Evolutionary conservation across 306 rosid genomes (phyloP), one percentile per base, ranked within the genome.

Genomic region (Adenanthera pavonina): DNA sequence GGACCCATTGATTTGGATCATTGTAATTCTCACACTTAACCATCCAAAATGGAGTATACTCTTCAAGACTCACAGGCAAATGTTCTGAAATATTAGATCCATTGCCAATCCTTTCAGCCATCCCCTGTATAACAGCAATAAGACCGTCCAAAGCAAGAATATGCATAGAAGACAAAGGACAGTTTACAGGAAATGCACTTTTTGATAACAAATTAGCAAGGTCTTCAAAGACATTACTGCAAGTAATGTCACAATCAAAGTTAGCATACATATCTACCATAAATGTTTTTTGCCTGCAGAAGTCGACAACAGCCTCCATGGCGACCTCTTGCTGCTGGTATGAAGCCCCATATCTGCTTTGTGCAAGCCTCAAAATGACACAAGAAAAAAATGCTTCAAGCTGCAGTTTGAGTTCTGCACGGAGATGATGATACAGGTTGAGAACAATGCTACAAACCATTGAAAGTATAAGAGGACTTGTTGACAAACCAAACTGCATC

Each of bases 291-390:
- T 93, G 99, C 87, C 98, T 83, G 86, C 98, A 93, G 87, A 93
- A 91, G 85, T 93, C 98, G 30, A 93, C 98, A 61, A 93, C 94
- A 68, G 94, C 94, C 88, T 93, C 98, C 98, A 93, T 91, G 71
- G 94, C 93, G 84, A 93, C 94, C 88, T 93, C 98, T 85, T 91
- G 98, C 86, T 93, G 98, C 91, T 89, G 98, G 81, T 93, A 93
- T 67, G 97, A 86, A 72, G 97, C 92, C 60, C 98, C 98, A 80
- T 91, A 88, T 84, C 89, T 91, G 89, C 92, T 85, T 81, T 93
- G 98, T 40, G 97, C 90, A 82, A 93, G 94, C 91, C 98, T 90
- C 89, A 93, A 84, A 82, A 93, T 87, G 75, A 93, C 93, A 83
- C 98, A 93, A 20, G 97, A 90, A 90, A 93, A 91, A 89, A 93